A percentile compares a stretch with the other conserved stretches of the same genome.
phyloP scores from a whole-genome alignment of 805 yeast species.

The Barnettozyma wickerhamii region DNA sequence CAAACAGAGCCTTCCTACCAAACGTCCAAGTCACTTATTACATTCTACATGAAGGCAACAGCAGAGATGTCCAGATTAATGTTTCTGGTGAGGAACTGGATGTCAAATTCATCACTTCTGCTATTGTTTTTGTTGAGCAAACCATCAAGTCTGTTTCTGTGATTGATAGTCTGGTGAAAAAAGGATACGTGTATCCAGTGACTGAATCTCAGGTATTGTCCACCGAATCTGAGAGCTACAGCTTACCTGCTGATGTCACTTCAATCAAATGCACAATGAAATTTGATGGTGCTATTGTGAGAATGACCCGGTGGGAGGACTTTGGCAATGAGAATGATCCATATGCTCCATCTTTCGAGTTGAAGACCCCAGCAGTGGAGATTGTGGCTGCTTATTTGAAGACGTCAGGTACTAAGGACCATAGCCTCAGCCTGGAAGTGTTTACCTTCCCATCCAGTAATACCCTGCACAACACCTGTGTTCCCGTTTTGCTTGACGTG shows the following conservation, averaged over 20 bases:
- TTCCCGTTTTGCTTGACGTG: constrained; percentile 69
- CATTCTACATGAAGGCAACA: constrained; percentile 23
- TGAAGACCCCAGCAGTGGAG: constrained; percentile 74
- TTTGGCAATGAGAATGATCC: constrained; percentile 33
- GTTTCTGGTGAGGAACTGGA: constrained; percentile 69
- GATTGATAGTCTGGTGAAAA: constrained; percentile 32
- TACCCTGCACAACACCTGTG: constrained; percentile 64
- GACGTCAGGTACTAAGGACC: constrained; percentile 36
- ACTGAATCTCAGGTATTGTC: not conserved
- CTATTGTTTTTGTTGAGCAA: constrained; percentile 51
- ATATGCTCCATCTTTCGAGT: constrained; percentile 44
- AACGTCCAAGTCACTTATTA: constrained; percentile 56
- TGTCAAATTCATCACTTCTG: constrained; percentile 55
- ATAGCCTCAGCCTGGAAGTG: constrained; percentile 46
- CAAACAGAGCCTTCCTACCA: constrained; percentile 66
- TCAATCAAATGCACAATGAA: constrained; percentile 48
- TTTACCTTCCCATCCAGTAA: constrained; percentile 69
- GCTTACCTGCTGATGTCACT: constrained; percentile 21
- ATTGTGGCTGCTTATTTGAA: constrained; percentile 51
- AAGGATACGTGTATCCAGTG: not conserved
- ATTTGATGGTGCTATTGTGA: constrained; percentile 69
- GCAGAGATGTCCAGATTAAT: constrained; percentile 40
- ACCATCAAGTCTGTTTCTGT: constrained; percentile 42
- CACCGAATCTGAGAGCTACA: constrained; percentile 13
- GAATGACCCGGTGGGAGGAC: constrained; percentile 33